These are phyloP conservation scores for Lasiosphaeris hirsuta DNA, from an alignment of 495 filamentous ascomycete species.

Conservation along the genomic window DNA sequence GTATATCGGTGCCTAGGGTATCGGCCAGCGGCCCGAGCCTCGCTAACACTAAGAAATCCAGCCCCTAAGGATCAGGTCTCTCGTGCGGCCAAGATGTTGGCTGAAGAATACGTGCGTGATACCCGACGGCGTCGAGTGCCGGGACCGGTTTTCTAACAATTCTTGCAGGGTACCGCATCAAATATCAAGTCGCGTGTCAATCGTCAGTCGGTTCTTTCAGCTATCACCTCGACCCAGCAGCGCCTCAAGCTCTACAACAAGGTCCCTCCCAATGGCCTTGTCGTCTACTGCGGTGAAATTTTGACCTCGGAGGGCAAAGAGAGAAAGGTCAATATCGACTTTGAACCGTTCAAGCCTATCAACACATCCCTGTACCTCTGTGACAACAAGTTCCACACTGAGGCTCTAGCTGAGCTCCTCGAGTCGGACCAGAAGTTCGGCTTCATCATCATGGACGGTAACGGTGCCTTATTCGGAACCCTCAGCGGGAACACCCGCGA, in stretches of 20 bases:
- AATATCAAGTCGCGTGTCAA: conserved; percentile 99
- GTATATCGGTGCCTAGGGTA: no score
- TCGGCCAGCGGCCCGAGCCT: conserved; percentile 11
- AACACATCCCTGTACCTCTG: conserved; percentile 98
- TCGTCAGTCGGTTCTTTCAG: conserved; percentile 91
- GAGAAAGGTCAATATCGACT: conserved; percentile 98
- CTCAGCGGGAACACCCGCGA: conserved; percentile 95
- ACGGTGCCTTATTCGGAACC: conserved; percentile 94
- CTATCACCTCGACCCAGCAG: conserved; percentile 98
- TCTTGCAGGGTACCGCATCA: conserved; percentile 79
- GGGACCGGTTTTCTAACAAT: conserved; percentile 26
- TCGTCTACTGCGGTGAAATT: conserved; percentile 99
- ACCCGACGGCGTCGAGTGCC: background rate
- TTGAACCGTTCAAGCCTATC: conserved; percentile 99
- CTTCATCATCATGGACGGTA: conserved; percentile 99
- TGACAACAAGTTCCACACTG: conserved; percentile 99
- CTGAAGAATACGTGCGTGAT: conserved; percentile 92
- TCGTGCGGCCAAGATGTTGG: conserved; percentile 96
- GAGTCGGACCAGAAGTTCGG: conserved; percentile 99
- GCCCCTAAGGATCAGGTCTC: conserved; percentile 98
- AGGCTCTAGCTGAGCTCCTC: conserved; percentile 90
- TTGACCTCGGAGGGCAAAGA: conserved; percentile 98
- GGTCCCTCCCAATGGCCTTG: conserved; percentile 93
- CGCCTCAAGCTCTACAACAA: conserved; percentile 98
- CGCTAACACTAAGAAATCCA: conserved; percentile 33